These are phyloP conservation scores for Phlyctochytrium planicorne DNA, from an alignment of 192 early-diverging fungal species.

Conservation along the genomic window DNA sequence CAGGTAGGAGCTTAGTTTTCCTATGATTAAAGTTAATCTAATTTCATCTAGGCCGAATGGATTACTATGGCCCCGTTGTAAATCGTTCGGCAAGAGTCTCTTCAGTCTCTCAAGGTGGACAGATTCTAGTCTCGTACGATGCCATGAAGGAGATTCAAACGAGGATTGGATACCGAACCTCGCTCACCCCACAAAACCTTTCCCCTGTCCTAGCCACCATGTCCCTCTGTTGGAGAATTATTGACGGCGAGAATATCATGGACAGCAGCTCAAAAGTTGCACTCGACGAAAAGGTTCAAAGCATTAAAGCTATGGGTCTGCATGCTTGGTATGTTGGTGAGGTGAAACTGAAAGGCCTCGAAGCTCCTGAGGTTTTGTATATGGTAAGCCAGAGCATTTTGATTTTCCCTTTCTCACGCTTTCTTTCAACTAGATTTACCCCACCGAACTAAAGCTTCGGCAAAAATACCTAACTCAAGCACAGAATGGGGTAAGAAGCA, in stretches of 20 bases:
- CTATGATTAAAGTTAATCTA: neutral
- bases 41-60: slow-evolving; percentile 66
- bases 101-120: slow-evolving; percentile 83
- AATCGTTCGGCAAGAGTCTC: slow-evolving; percentile 84
- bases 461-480: slow-evolving; percentile 31
- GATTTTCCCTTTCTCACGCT: neutral
- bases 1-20: slow-evolving; percentile 26
- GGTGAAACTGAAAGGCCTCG: slow-evolving; percentile 81
- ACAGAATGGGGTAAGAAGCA: slow-evolving; percentile 29
- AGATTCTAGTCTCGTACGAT: slow-evolving; percentile 84
- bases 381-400: slow-evolving; percentile 40
- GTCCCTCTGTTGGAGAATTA: slow-evolving; percentile 11
- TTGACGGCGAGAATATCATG: slow-evolving; percentile 44
- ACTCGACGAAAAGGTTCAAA: slow-evolving; percentile 17
- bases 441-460: slow-evolving; percentile 24
- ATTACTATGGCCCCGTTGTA: slow-evolving; percentile 94
- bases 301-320: slow-evolving; percentile 24
- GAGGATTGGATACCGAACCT: slow-evolving; percentile 10
- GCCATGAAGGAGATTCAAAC: slow-evolving; percentile 62
- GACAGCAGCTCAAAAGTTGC: slow-evolving; percentile 1
- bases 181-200: neutral
- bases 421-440: slow-evolving; percentile 28
- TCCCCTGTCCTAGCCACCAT: slow-evolving; percentile 10
- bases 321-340: slow-evolving; percentile 72
- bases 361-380: slow-evolving; percentile 80